phyloP scores from a whole-genome alignment of 805 yeast species.

The Tetrapisispora phaffii region DNA sequence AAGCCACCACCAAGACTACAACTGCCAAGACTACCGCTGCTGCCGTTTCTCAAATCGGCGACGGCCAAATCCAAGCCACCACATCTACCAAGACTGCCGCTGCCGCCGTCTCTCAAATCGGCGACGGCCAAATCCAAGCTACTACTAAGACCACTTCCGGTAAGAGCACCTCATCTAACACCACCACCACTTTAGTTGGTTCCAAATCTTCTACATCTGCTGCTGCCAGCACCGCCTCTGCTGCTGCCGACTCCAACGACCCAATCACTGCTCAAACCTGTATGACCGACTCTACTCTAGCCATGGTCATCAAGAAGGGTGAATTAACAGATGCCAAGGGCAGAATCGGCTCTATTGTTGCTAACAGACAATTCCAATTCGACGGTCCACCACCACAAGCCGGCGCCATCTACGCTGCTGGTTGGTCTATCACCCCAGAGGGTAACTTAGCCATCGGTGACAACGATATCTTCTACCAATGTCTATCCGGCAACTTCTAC shows the following conservation, averaged over 20 bases:
- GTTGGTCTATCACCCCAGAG: constrained; percentile 42
- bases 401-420: constrained; percentile 47
- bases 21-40: no score
- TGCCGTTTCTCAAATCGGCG: no score
- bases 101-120: no score
- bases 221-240: constrained; percentile 24
- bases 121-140: no score
- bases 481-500: constrained; percentile 66
- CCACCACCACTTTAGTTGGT: constrained; percentile 15
- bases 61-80: no score
- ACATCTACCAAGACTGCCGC: no score
- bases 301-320: constrained; percentile 39
- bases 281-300: constrained; percentile 34
- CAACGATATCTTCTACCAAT: constrained; percentile 51
- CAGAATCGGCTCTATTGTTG: constrained; percentile 57
- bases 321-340: constrained; percentile 43
- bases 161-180: constrained; percentile 10
- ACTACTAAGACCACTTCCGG: constrained; percentile 17
- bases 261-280: constrained; percentile 20
- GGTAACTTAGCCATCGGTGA: constrained; percentile 51
- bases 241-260: constrained; percentile 25
- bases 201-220: constrained; percentile 14
- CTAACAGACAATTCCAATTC: constrained; percentile 61
- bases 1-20: constrained; percentile 8
- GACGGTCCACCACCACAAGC: constrained; percentile 45